Conservation (phyloP, 805 yeast genomes). For the Yarrowia phangngaensis region DNA sequence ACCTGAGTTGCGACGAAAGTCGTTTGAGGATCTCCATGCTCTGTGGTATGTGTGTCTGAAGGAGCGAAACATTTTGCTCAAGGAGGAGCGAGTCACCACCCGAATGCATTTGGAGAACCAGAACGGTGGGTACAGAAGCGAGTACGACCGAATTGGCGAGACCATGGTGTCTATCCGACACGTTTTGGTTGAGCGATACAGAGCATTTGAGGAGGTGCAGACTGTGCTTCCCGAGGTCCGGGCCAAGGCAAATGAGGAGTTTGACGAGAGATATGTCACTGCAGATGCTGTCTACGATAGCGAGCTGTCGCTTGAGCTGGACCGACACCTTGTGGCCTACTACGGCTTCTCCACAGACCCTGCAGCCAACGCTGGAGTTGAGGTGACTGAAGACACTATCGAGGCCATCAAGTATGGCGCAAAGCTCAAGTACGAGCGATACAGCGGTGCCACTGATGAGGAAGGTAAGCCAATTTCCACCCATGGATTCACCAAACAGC, state of each 20-base stretch:
- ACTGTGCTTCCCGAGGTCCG: slow-evolving; percentile 46
- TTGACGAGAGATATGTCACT: slow-evolving; percentile 54
- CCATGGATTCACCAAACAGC: slow-evolving; percentile 35
- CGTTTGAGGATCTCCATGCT: slow-evolving; percentile 85
- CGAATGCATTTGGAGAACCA: slow-evolving; percentile 36
- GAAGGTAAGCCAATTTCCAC: slow-evolving; percentile 15
- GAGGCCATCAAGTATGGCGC: slow-evolving; percentile 69
- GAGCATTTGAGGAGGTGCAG: slow-evolving; percentile 59
- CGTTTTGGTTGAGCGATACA: slow-evolving; percentile 81
- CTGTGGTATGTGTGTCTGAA: slow-evolving; percentile 85
- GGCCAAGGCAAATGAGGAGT: slow-evolving; percentile 51
- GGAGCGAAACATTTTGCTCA: slow-evolving; percentile 72
- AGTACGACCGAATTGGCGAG: slow-evolving; percentile 48
- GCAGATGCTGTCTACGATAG: slow-evolving; percentile 53
- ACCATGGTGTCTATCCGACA: slow-evolving; percentile 80
- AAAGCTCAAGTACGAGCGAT: slow-evolving; percentile 58
- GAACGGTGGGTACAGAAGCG: slow-evolving; percentile 35
- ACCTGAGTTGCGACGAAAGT: slow-evolving; percentile 83
- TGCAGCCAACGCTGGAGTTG: slow-evolving; percentile 40
- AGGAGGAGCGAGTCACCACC: slow-evolving; percentile 64
- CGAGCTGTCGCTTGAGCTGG: slow-evolving; percentile 63
- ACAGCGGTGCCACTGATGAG: slow-evolving; percentile 38
- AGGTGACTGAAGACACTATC: slow-evolving; percentile 40
- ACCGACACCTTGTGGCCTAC: slow-evolving; percentile 74
- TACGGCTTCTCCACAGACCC: slow-evolving; percentile 69